Conservation (phyloP, 129 eudicot genomes). For the Heracleum sosnowskyi region DNA sequence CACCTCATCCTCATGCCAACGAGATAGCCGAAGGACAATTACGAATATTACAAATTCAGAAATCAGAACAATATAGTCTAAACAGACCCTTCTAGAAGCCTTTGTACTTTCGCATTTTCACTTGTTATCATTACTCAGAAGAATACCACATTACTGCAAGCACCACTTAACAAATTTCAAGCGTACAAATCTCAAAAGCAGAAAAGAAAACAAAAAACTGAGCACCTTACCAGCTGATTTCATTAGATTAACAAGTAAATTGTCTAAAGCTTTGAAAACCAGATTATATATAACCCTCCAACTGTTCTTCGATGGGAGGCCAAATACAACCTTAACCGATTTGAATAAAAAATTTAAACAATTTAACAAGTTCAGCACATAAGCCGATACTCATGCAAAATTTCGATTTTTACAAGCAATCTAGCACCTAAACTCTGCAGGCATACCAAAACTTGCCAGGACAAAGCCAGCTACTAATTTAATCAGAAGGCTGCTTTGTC, state of each 20-base stretch:
- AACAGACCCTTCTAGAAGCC: not conserved
- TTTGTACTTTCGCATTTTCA: not conserved
- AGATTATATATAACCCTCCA: not conserved
- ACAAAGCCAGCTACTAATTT: slow-evolving; percentile 26
- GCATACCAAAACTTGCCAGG: slow-evolving; percentile 45
- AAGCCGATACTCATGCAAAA: slow-evolving; percentile 23
- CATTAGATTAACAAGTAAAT: not conserved
- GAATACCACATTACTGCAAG: not conserved
- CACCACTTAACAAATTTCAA: not conserved
- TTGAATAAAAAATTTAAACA: not conserved
- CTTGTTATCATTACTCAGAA: not conserved
- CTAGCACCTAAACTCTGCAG: slow-evolving; percentile 23
- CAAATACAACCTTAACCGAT: not conserved
- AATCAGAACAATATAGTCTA: not conserved
- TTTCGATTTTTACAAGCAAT: slow-evolving; percentile 22
- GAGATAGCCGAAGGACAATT: too few relatives aligned
- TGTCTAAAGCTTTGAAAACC: not conserved
- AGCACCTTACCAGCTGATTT: not conserved
- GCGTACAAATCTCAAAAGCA: not conserved
- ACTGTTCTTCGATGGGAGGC: not conserved
- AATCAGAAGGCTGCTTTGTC: slow-evolving; percentile 48
- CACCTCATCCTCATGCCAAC: too few relatives aligned
- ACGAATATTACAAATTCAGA: not conserved
- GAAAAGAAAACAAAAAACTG: not conserved
- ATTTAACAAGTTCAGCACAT: not conserved